Base-by-base conservation (phyloP, 257 asterid genomes). In the Fraxinus pennsylvanica region DNA sequence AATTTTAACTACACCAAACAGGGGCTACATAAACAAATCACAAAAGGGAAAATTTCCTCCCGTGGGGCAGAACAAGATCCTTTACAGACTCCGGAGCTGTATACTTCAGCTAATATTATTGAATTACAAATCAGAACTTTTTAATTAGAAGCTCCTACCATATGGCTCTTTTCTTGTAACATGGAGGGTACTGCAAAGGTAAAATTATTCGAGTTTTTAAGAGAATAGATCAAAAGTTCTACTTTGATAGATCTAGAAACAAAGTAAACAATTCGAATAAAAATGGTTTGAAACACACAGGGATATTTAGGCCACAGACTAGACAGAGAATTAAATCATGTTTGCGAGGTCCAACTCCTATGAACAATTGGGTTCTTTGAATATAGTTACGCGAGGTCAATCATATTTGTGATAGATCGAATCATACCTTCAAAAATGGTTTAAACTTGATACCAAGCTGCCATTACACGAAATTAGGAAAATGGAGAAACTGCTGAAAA, bases 371-470 rank as follows among this genome's bases (percentile, higher is more conserved):
- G 4, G 25, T 36, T 71, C 82, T 57, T 43, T 27, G 39, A 74
- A 72, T 21, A 36, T 74, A 61, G 72, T 9, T 5, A 36, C 2
- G 71, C 27, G 45, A 33, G 70, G 15, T 63, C 59, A 79, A 32
- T 74, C 22, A 4, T 17, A 17, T 52, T 52, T 52, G 63, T 1
- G n/a, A 72, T 5, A 6, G 38, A 50, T 35, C 72, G 38, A 68
- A 38, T 39, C 85, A 73, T 82, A 92, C 98, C 98, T 93, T 93
- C 22, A 97, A 92, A 85, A 88, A 94, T 76, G 97, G 90, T 79
- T 94, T 92, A 76, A 94, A 94, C 91, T 94, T 94, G 45, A 87
- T 74, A 9, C 98, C 98, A 17, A 94, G 96, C 88, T 83, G 93
- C 14, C 97, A 94, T 67, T 94, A 78, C 81, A 81, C 32, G 66